Percentiles rank a stretch among this genome's conserved stretches.
Conservation (phyloP, 805 yeast species). For the Candida suzukii region DNA sequence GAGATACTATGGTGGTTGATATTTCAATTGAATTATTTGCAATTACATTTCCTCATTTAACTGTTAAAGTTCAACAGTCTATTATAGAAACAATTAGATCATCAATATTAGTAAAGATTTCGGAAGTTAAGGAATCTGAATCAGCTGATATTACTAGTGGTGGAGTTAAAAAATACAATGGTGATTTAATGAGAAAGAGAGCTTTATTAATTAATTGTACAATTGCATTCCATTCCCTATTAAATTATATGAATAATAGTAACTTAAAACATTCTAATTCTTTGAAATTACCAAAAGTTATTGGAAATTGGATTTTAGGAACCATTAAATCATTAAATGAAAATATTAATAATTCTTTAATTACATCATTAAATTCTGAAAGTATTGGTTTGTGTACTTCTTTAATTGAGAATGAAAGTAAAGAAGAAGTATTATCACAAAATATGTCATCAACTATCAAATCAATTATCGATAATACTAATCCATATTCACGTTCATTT, state of each 20-base stretch:
- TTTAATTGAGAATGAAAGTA: slow-evolving; percentile 13
- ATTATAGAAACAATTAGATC: slow-evolving; percentile 74
- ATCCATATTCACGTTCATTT: slow-evolving; percentile 61
- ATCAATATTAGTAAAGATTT: slow-evolving; percentile 32
- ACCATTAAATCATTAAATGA: slow-evolving; percentile 13
- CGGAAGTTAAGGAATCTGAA: background rate
- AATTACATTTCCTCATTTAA: slow-evolving; percentile 59
- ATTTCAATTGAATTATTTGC: slow-evolving; percentile 72
- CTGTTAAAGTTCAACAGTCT: slow-evolving; percentile 78
- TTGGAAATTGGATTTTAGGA: slow-evolving; percentile 18
- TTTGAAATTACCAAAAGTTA: slow-evolving; percentile 14
- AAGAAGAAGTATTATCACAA: slow-evolving; percentile 22
- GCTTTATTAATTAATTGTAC: slow-evolving; percentile 59
- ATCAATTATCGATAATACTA: slow-evolving; percentile 54
- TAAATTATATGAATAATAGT: slow-evolving; percentile 22
- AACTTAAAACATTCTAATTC: slow-evolving; percentile 6
- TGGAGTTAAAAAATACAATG: background rate
- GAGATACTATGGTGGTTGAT: slow-evolving; percentile 57
- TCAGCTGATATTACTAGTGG: background rate
- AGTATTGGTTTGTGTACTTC: slow-evolving; percentile 24
- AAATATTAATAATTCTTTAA: slow-evolving; percentile 13
- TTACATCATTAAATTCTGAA: slow-evolving; percentile 23
- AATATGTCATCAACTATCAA: slow-evolving; percentile 52
- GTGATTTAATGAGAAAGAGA: slow-evolving; percentile 17
- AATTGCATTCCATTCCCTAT: slow-evolving; percentile 53